These are phyloP conservation scores for Clonostachys rosea DNA, from an alignment of 2,329 filamentous ascomycete genomes.

Conservation along the genomic window DNA sequence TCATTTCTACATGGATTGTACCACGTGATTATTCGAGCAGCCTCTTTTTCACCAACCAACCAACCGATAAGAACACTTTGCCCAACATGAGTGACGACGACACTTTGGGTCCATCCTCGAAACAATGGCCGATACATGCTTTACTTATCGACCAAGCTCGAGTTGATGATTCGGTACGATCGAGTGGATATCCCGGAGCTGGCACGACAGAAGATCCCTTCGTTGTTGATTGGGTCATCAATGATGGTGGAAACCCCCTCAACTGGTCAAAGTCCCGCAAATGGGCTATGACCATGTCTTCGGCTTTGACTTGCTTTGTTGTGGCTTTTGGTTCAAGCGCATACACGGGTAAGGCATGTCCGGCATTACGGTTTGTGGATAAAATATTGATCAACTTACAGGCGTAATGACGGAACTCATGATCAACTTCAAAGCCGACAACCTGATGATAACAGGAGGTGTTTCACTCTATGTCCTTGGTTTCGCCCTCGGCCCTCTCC, in stretches of 20 bases:
- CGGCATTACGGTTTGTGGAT: background rate
- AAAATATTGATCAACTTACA: too few species aligned
- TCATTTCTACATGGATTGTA: too few species aligned
- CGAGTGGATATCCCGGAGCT: conserved; percentile 37
- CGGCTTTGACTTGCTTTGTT: conserved; percentile 57
- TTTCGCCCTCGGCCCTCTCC: conserved; percentile 41
- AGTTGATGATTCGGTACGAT: conserved; percentile 43
- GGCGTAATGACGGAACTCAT: too few species aligned
- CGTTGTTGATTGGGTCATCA: conserved; percentile 57
- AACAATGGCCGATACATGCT: too few species aligned
- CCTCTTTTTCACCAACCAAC: too few species aligned
- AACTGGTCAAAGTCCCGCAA: conserved; percentile 47
- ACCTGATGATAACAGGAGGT: too few species aligned
- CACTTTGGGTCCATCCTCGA: too few species aligned
- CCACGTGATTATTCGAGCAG: too few species aligned
- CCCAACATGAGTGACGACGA: too few species aligned
- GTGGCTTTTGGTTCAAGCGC: conserved; percentile 62
- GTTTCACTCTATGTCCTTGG: conserved; percentile 26
- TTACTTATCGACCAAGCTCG: conserved; percentile 34
- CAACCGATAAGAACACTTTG: too few species aligned
- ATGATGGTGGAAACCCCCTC: conserved; percentile 61
- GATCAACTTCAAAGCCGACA: too few species aligned
- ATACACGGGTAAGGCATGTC: conserved; percentile 35
- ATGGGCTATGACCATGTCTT: conserved; percentile 57
- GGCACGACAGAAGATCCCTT: conserved; percentile 62